Percentiles rank a stretch among this genome's conserved stretches.
These are phyloP conservation scores for Kodamaea sp. DNA, from an alignment of 1,139 yeast species.

Conservation along the genomic window DNA sequence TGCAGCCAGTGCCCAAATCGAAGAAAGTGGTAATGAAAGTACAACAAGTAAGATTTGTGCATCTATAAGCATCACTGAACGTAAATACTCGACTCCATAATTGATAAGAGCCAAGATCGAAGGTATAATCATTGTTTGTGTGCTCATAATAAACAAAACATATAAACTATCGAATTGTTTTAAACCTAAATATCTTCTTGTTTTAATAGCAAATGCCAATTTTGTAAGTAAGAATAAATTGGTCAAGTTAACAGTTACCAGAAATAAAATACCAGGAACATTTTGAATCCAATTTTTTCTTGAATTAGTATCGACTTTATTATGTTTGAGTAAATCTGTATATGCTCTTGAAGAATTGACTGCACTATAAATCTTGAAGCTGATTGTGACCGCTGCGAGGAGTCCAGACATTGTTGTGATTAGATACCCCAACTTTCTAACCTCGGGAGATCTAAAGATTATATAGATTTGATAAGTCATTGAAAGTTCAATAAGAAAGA, in stretches of 20 bases:
- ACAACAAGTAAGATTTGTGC: conserved; percentile 39
- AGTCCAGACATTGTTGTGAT: conserved; percentile 39
- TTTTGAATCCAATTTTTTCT: conserved; percentile 32
- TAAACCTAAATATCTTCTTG: conserved; percentile 72
- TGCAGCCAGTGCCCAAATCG: conserved; percentile 81
- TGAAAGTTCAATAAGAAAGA: conserved; percentile 58
- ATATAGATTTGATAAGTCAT: conserved; percentile 67
- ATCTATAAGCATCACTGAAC: conserved; percentile 15
- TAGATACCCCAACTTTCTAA: conserved; percentile 32
- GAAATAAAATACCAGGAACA: conserved; percentile 59
- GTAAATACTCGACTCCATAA: conserved; percentile 19
- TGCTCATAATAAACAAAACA: conserved; percentile 70
- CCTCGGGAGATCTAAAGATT: conserved; percentile 58
- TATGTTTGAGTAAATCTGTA: not conserved
- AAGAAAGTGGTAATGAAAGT: conserved; percentile 72
- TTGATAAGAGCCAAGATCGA: conserved; percentile 59
- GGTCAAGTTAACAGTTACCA: conserved; percentile 63
- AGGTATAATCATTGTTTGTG: conserved; percentile 82
- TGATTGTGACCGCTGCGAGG: conserved; percentile 50
- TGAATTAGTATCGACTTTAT: conserved; percentile 3
- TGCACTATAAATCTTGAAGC: conserved; percentile 46
- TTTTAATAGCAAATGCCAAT: conserved; percentile 60
- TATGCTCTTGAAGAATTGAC: conserved; percentile 7
- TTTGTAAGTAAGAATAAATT: conserved; percentile 59
- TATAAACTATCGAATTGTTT: conserved; percentile 81